Evolutionary conservation across 179 eudicot genomes (phyloP), one percentile per base, ranked within the genome.

Genomic region (Amaranthus tricolor): DNA sequence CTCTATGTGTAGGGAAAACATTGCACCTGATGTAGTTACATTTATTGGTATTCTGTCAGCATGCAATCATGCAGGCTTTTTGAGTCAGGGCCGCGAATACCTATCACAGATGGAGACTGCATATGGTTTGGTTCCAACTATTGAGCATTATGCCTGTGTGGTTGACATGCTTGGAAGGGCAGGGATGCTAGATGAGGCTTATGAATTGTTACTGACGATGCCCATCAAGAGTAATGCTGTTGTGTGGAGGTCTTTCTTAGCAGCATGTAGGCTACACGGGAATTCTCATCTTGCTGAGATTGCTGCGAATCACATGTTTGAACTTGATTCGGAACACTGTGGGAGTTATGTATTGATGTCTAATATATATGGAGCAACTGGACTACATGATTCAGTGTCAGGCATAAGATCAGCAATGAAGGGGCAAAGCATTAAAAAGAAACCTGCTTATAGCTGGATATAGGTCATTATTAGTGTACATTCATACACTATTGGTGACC

Each of bases 121-220:
- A 44, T 90, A 77, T 73, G 86, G 90, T 15, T 71, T 88, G 55
- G 83, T 72, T 64, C 89, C 88, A 0, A 61, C 70, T 43, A 83
- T 83, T 62, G 92, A 90, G 79, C 95, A 90, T 80, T 85, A 87
- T 50, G 88, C 88, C 15, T 88, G 95, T 72, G 74, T 88, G 76
- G 88, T 90, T 60, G 95, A 87, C 77, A 87, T 90, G 88, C 84
- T 90, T 69, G 95, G 92, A 53, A 83, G 90, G 55, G 80, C 85
- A 43, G 95, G 95, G 40, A 74, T 70, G 78, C 85, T 90, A 16
- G 21, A 20, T 3, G 87, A 90, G 80, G 95, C 95, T 78, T 86
- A 84, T 73, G 84, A 85, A 45, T 84, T 90, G 73, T 72, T 90
- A 48, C 49, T 82, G 76, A 61, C 72, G 8, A 73, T 85, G 79